A percentile compares a stretch with the other conserved stretches of the same genome.
These are phyloP conservation scores for Eragrostis nindensis DNA, from an alignment of 176 grass and related monocot genomes.

Conservation along the genomic window DNA sequence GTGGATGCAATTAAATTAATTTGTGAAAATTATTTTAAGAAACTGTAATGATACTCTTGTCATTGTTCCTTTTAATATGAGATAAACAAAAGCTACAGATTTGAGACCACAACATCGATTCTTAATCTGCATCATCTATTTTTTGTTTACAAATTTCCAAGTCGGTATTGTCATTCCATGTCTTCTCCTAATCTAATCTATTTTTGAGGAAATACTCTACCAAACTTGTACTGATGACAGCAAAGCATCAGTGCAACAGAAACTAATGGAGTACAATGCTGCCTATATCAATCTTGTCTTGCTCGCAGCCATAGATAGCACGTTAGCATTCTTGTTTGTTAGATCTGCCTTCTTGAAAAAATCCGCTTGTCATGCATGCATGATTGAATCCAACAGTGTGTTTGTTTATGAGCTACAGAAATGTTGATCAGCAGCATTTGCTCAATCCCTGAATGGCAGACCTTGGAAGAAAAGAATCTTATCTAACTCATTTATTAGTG, in stretches of 20 bases:
- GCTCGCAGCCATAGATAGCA: background rate
- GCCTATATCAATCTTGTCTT: background rate
- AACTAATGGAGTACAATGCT: background rate
- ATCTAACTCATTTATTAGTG: constrained; percentile 37
- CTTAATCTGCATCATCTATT: too few relatives aligned
- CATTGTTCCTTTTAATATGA: too few relatives aligned
- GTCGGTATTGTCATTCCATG: background rate
- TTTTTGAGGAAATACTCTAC: background rate
- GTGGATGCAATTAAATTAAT: background rate
- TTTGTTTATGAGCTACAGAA: constrained; percentile 32
- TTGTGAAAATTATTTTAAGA: background rate
- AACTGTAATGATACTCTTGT: background rate
- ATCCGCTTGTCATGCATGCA: background rate
- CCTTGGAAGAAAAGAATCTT: background rate
- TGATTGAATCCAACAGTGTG: background rate
- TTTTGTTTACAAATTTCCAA: background rate
- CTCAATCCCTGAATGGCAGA: background rate
- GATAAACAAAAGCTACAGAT: background rate
- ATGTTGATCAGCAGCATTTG: background rate
- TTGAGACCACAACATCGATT: background rate
- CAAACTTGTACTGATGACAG: background rate
- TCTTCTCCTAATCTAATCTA: background rate
- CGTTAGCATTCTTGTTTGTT: background rate
- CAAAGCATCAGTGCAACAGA: background rate
- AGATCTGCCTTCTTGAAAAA: background rate